Base-by-base conservation (phyloP, 1,284 basidiomycete species). In the Trichosporon sp. region DNA sequence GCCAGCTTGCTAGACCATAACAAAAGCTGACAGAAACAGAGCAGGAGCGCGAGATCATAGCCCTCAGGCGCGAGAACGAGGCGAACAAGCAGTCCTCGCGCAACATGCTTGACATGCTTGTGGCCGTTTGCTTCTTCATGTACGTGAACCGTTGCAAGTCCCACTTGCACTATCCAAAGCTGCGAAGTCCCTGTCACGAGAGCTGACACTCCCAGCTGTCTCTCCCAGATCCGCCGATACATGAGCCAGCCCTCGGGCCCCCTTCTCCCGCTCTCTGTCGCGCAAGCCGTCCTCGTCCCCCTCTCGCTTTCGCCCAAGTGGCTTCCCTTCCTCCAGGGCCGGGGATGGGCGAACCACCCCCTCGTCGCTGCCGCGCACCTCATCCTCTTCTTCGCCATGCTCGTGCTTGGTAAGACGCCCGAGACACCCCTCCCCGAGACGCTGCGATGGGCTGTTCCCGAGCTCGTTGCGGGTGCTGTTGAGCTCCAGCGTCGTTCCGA, bases 41-140 rank as follows among this genome's bases (percentile, higher is more conserved):
- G 65, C 81, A 83, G 72, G 80, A 80, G 7, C 70, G 73, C 6
- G 77, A 80, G 73, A 81, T 83, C 68, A 35, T 40, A 14, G 26
- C 70, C 1, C 66, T 83, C n/a, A 63, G 75, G 37, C 26, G 38
- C 14, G 77, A 77, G 74, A 77, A 79, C 31, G 71, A 64, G 1
- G 37, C 31, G n/a, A 73, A 78, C 68, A 79, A 78, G 64, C 51
- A 65, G 16, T 72, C 72, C 26, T 73, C 74, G 16, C 74, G 77
- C 26, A 72, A 71, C 38, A 71, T 71, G 12, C 75, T 81, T 19
- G 80, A 83, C 68, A 48, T 75, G 4, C 76, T 78, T n/a, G 74
- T 83, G 12, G 48, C 75, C 31, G 72, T 74, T 8, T 74, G 68
- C 12, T 43, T 76, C 37, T 61, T 79, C 56, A 75, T 81, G 81